Conservation (phyloP, 768 basidiomycete species). For the Myochromella boudieri region DNA sequence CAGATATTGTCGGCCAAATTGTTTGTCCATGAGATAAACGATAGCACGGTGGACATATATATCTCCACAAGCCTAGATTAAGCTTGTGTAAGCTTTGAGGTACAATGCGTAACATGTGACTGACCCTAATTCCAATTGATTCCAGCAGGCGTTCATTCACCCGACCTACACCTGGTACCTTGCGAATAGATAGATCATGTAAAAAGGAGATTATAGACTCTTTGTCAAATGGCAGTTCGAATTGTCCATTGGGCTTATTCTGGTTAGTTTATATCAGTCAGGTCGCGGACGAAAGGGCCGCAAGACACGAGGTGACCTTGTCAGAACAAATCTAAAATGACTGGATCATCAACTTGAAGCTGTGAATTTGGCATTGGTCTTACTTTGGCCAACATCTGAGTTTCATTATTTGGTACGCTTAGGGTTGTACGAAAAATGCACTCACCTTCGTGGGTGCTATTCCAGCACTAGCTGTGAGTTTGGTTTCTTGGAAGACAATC, state of each 20-base stretch:
- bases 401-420: constrained; percentile 14
- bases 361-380: constrained; percentile 14
- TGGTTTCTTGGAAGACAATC: constrained; percentile 73
- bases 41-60: constrained; percentile 74
- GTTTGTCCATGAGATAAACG: constrained; percentile 82
- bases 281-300: background rate
- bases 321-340: constrained; percentile 82
- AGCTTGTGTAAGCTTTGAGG: background rate
- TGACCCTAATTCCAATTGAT: constrained; percentile 82
- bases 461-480: constrained; percentile 90
- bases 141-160: constrained; percentile 89
- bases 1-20: constrained; percentile 76
- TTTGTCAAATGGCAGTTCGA: constrained; percentile 64
- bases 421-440: constrained; percentile 9
- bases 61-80: constrained; percentile 80
- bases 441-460: constrained; percentile 93
- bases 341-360: background rate
- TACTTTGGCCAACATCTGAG: constrained; percentile 90
- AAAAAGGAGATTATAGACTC: constrained; percentile 73
- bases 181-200: constrained; percentile 79
- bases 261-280: constrained; percentile 23
- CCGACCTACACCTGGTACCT: constrained; percentile 86
- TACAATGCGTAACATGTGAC: constrained; percentile 7
- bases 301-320: constrained; percentile 53
- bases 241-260: constrained; percentile 97